Evolutionary conservation across 768 basidiomycete species (phyloP).

Genomic region (Tricholoma hemisulphureum): DNA sequence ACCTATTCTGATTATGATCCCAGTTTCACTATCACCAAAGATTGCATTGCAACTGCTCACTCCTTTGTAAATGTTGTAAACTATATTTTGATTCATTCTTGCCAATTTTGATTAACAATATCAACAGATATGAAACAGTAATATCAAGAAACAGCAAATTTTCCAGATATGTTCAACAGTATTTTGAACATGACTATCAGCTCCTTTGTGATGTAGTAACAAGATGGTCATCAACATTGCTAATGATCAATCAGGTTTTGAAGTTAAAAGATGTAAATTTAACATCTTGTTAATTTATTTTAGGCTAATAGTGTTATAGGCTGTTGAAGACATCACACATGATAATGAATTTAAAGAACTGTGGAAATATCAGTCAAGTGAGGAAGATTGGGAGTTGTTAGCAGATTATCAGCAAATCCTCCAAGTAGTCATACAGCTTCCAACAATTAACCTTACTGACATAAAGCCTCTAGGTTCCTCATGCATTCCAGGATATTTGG

Average conservation of each 20-base stretch:
- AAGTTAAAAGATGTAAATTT: neutral
- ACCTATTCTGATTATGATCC: no score
- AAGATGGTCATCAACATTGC: slow-evolving; percentile 28
- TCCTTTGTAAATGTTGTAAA: neutral
- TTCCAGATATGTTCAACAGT: slow-evolving; percentile 10
- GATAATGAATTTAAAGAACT: neutral
- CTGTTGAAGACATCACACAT: neutral
- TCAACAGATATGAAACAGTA: neutral
- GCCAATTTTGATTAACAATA: neutral
- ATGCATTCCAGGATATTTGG: slow-evolving; percentile 24
- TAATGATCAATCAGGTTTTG: slow-evolving; percentile 32
- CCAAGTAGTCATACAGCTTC: no score
- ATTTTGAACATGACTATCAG: neutral
- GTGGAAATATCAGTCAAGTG: slow-evolving; percentile 19
- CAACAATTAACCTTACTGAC: neutral
- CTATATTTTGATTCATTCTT: no score
- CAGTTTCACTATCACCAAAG: no score
- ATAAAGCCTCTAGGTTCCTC: slow-evolving; percentile 16
- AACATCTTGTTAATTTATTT: slow-evolving; percentile 20
- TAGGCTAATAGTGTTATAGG: slow-evolving; percentile 5
- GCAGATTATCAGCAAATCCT: no score
- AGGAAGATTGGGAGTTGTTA: slow-evolving; percentile 25
- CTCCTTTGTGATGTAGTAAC: neutral
- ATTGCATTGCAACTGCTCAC: no score
- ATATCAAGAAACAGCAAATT: slow-evolving; percentile 16